A percentile compares a stretch with the other conserved stretches of the same genome.
Conservation (phyloP, 495 filamentous ascomycete species). For the Penicillium silybi region DNA sequence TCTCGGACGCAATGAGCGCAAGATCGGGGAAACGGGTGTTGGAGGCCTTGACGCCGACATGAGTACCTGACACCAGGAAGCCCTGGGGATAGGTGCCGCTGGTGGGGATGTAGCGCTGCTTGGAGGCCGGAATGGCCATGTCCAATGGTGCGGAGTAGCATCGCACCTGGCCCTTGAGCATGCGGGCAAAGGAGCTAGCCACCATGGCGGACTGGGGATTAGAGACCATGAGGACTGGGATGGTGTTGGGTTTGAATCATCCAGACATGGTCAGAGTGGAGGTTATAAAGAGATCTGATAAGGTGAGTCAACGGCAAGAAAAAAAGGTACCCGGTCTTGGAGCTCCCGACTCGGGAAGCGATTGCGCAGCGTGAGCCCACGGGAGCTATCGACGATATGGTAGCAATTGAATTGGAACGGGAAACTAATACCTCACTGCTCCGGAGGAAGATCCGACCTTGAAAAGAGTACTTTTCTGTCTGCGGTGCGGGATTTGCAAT, state of each 20-base stretch:
- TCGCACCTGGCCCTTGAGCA: constrained; percentile 44
- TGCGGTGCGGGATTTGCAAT: background rate
- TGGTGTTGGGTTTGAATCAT: background rate
- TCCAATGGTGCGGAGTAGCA: constrained; percentile 61
- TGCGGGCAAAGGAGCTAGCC: constrained; percentile 30
- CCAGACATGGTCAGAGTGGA: background rate
- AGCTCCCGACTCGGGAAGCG: constrained; percentile 13
- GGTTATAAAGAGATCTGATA: background rate
- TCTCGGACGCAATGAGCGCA: constrained; percentile 80
- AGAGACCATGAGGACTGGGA: constrained; percentile 26
- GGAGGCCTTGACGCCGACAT: constrained; percentile 89
- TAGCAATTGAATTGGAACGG: background rate
- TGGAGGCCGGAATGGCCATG: constrained; percentile 62
- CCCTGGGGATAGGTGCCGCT: constrained; percentile 84
- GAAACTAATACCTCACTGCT: background rate
- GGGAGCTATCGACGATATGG: background rate
- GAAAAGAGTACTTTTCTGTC: background rate
- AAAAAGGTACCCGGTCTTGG: constrained; percentile 25
- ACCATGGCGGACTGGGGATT: constrained; percentile 32
- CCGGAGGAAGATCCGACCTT: background rate
- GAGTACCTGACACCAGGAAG: constrained; percentile 79
- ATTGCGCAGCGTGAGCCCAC: constrained; percentile 12
- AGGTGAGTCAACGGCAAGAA: constrained; percentile 2
- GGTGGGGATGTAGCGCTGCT: constrained; percentile 85
- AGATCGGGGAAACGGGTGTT: constrained; percentile 89